Evolutionary conservation across 2,329 filamentous ascomycete genomes (phyloP).

Genomic region (Penicillium sp.): DNA sequence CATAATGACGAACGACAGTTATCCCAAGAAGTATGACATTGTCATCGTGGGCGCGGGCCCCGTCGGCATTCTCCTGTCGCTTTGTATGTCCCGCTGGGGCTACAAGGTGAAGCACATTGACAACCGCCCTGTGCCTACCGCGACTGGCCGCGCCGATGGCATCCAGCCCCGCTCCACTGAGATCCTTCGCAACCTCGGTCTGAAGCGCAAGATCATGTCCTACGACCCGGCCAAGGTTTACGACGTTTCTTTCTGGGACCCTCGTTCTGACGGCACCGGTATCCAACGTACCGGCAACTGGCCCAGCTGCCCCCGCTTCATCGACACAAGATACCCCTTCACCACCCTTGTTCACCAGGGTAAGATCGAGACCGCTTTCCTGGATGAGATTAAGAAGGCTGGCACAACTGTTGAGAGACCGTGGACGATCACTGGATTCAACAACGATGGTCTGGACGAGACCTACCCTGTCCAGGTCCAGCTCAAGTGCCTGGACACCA

Average conservation of each 20-base stretch:
- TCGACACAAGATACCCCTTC: constrained; percentile 68
- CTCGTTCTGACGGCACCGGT: constrained; percentile 54
- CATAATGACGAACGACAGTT: constrained; percentile 26
- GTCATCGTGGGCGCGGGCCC: constrained; percentile 91
- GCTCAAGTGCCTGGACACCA: constrained; percentile 77
- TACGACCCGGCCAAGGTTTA: constrained; percentile 85
- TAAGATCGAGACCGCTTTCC: constrained; percentile 66
- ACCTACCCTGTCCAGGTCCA: constrained; percentile 82
- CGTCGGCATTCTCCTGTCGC: constrained; percentile 84
- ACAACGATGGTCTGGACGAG: constrained; percentile 63
- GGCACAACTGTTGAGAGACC: constrained; percentile 62
- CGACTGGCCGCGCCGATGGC: constrained; percentile 85
- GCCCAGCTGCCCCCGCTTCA: constrained; percentile 87
- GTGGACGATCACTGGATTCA: constrained; percentile 66
- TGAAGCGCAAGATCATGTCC: constrained; percentile 87
- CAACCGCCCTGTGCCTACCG: constrained; percentile 82
- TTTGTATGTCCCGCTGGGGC: constrained; percentile 87
- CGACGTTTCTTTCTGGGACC: constrained; percentile 71
- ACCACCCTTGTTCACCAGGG: constrained; percentile 67
- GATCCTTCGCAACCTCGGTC: constrained; percentile 83
- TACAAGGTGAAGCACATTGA: constrained; percentile 96
- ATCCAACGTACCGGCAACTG: constrained; percentile 70
- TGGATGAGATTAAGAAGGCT: constrained; percentile 65
- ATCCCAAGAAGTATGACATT: constrained; percentile 62
- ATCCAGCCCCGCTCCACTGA: constrained; percentile 91